Conservation (phyloP, 139 green algal genomes). For the Chlorella sp. region DNA sequence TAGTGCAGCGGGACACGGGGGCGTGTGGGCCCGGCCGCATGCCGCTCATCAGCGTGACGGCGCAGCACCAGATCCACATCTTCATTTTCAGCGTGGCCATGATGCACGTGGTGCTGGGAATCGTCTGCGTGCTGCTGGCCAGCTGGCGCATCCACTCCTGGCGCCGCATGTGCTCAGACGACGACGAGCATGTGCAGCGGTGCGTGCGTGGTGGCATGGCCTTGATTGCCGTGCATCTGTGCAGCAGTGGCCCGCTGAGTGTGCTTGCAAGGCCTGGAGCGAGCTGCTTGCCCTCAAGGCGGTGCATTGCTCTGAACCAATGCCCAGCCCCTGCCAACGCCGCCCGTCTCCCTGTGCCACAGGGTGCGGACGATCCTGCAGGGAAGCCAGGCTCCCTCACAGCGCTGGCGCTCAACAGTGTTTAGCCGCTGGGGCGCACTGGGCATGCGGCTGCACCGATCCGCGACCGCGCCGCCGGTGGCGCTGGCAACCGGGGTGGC, state of each 20-base stretch:
- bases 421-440: no score
- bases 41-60: slow-evolving; percentile 17
- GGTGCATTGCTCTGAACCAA: no score
- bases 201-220: not conserved
- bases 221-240: not conserved
- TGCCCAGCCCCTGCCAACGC: no score
- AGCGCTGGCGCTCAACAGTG: no score
- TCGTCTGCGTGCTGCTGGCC: slow-evolving; percentile 22
- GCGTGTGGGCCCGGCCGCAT: not conserved
- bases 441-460: no score
- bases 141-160: slow-evolving; percentile 2
- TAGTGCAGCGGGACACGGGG: not conserved
- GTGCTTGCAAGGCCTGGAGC: no score
- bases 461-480: no score
- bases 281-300: no score
- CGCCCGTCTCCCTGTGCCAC: no score
- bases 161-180: not conserved
- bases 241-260: not conserved
- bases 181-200: slow-evolving; percentile 13
- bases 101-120: slow-evolving; percentile 23
- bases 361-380: not conserved
- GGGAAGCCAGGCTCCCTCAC: not conserved
- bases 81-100: slow-evolving; percentile 33
- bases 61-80: slow-evolving; percentile 37
- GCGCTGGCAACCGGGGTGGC: not conserved